Conservation (phyloP, 2,329 filamentous ascomycete species). For the Aspergillus sp. region DNA sequence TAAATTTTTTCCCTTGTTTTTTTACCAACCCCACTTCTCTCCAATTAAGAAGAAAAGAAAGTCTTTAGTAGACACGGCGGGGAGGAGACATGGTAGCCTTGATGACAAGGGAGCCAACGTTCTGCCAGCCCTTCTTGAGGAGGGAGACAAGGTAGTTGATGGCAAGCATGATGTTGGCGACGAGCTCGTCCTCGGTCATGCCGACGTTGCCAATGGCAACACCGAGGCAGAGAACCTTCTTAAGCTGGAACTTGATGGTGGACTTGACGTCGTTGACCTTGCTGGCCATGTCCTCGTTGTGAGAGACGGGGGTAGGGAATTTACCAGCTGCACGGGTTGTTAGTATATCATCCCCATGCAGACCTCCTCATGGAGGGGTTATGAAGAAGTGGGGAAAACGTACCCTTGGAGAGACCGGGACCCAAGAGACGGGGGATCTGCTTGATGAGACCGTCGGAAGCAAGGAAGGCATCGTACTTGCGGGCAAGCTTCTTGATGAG, state of each 20-base stretch:
- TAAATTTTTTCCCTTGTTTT: neutral
- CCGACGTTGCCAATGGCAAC: constrained; percentile 98
- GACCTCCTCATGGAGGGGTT: neutral
- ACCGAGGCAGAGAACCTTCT: constrained; percentile 99
- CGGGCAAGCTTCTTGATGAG: constrained; percentile 99
- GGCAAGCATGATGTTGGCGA: constrained; percentile 98
- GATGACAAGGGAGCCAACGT: constrained; percentile 98
- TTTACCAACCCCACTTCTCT: neutral
- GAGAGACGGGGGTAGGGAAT: constrained; percentile 98
- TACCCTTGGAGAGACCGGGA: constrained; percentile 96
- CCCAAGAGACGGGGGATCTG: constrained; percentile 99
- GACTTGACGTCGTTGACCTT: constrained; percentile 99
- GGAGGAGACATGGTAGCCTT: constrained; percentile 99
- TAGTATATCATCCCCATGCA: constrained; percentile 19
- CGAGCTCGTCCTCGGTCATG: constrained; percentile 93
- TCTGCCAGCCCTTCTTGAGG: constrained; percentile 99
- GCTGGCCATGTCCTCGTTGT: constrained; percentile 86
- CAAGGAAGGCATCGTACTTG: constrained; percentile 99
- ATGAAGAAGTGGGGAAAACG: constrained; percentile 27
- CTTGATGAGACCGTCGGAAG: constrained; percentile 97
- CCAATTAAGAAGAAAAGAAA: constrained; percentile 12
- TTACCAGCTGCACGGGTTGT: constrained; percentile 73
- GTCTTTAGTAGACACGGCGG: constrained; percentile 88
- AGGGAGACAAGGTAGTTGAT: constrained; percentile 99
- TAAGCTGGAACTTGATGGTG: constrained; percentile 99